These are phyloP conservation scores for Petunia axillaris DNA, from an alignment of 257 asterid species.

Conservation along the genomic window DNA sequence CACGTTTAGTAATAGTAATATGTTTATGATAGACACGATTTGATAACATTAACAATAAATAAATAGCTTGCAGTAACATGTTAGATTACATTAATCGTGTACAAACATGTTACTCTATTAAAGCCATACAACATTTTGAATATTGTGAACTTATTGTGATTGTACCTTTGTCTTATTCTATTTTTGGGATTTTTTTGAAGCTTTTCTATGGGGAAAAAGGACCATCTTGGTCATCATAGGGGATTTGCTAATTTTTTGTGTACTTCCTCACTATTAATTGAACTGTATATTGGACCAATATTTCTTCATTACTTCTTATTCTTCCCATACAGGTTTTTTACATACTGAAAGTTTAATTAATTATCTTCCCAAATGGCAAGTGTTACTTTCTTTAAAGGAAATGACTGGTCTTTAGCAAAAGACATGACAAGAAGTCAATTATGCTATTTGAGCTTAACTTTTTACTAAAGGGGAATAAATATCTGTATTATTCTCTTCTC, in stretches of 20 bases:
- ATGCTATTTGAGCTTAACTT: conserved; percentile 15
- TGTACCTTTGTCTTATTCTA: neutral
- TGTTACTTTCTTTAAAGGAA: neutral
- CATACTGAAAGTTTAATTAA: too few species aligned
- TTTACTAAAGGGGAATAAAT: neutral
- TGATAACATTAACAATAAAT: too few species aligned
- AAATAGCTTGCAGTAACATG: neutral
- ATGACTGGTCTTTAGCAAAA: neutral
- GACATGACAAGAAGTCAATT: conserved; percentile 20
- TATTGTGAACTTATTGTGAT: neutral
- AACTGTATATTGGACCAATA: too few species aligned
- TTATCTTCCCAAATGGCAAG: neutral
- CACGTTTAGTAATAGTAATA: neutral
- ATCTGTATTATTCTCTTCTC: neutral
- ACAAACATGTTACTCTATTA: neutral
- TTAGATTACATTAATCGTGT: neutral
- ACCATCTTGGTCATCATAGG: neutral
- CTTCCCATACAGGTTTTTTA: too few species aligned
- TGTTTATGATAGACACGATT: neutral
- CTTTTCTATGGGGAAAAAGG: neutral
- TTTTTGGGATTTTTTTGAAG: neutral
- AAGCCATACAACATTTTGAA: too few species aligned
- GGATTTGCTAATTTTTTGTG: too few species aligned
- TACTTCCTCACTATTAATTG: too few species aligned
- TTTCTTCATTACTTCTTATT: too few species aligned